A percentile compares a stretch with the other conserved stretches of the same genome.
Conservation (phyloP, 371 early-diverging fungal species). For the Vairimorpha ceranae region DNA sequence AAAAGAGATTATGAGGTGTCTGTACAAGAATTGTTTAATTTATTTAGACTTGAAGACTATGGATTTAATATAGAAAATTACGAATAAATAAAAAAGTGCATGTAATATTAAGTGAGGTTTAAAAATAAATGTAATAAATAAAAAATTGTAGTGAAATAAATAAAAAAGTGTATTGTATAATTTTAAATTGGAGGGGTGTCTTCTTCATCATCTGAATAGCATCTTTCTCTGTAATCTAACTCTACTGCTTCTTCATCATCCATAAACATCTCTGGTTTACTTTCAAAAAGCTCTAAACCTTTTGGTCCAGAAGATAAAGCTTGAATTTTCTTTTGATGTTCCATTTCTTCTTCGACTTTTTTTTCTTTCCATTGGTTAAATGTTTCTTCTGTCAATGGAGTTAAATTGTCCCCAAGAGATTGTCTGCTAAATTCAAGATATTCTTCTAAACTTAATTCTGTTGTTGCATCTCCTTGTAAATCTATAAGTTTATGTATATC, state of each 20-base stretch:
- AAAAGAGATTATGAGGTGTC: constrained; percentile 33
- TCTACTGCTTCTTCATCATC: constrained; percentile 68
- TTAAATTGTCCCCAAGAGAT: constrained; percentile 77
- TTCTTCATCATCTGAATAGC: constrained; percentile 39
- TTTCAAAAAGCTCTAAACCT: constrained; percentile 90
- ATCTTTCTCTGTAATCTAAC: constrained; percentile 55
- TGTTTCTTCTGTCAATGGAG: constrained; percentile 84
- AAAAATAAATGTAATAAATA: background rate
- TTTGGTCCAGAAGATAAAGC: constrained; percentile 43
- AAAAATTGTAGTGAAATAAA: constrained; percentile 1
- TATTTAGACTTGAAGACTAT: constrained; percentile 36
- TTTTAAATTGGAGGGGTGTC: constrained; percentile 5
- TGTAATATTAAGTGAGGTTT: background rate
- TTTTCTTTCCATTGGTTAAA: constrained; percentile 87
- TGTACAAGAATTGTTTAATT: constrained; percentile 38
- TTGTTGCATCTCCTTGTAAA: constrained; percentile 34
- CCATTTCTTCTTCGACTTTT: constrained; percentile 72
- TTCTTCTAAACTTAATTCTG: constrained; percentile 56
- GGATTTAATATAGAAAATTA: constrained; percentile 47
- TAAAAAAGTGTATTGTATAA: background rate
- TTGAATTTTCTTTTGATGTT: constrained; percentile 75
- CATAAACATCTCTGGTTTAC: constrained; percentile 77
- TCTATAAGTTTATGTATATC: constrained; percentile 55
- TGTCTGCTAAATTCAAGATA: constrained; percentile 69
- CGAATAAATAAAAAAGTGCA: constrained; percentile 8